phyloP scores from a whole-genome alignment of 2,329 filamentous ascomycete genomes.

The Neonectria hederae region DNA sequence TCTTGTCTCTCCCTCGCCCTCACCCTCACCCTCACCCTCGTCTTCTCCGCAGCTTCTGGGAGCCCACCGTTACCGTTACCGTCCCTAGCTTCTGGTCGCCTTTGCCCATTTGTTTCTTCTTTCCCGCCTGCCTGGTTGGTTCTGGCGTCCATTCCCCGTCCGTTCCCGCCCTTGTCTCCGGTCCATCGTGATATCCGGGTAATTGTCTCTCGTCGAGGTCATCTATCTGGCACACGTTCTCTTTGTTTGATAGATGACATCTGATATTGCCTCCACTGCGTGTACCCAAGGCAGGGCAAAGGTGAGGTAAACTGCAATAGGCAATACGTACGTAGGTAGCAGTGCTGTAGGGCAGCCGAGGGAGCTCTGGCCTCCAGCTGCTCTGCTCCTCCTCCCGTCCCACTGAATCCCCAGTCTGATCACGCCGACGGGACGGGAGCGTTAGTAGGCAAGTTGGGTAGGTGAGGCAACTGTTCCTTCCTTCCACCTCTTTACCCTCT shows the following conservation, averaged over 20 bases:
- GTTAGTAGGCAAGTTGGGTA: too few relatives aligned
- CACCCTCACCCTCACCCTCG: neutral
- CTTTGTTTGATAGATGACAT: neutral
- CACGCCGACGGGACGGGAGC: too few relatives aligned
- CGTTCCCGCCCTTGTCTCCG: neutral
- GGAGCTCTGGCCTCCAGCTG: neutral
- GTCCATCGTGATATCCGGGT: constrained; percentile 9
- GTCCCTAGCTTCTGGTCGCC: neutral
- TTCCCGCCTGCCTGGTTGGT: constrained; percentile 2
- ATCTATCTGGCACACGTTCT: constrained; percentile 14
- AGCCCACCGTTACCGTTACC: neutral
- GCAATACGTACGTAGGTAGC: neutral
- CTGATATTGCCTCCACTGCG: neutral
- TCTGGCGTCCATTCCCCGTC: constrained; percentile 1
- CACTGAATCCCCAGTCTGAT: too few relatives aligned
- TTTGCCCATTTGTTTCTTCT: neutral
- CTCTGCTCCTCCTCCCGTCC: neutral
- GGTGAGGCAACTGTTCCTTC: too few relatives aligned
- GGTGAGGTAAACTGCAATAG: neutral
- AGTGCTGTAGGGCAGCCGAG: neutral
- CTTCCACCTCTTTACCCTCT: neutral
- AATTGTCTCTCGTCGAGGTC: constrained; percentile 11
- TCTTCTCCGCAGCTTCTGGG: neutral
- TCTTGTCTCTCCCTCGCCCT: neutral
- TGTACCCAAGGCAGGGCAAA: neutral